Base-by-base conservation (phyloP, 257 asterid species). In the Solanum pennellii region DNA sequence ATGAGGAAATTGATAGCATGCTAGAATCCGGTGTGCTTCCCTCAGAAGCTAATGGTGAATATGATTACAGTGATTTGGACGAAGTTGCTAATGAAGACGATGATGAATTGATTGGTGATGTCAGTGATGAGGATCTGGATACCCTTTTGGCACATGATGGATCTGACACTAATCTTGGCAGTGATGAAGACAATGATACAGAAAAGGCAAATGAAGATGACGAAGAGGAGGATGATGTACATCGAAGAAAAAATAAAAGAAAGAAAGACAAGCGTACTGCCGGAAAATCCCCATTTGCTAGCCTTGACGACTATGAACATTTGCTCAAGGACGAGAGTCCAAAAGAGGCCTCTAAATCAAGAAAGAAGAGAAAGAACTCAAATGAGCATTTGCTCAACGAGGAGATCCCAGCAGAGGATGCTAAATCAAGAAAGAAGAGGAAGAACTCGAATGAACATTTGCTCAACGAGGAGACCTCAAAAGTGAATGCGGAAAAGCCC, bases 1-100 rank as follows among this genome's bases (percentile, higher is more conserved):
- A 91, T 12, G 98, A 92, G 85, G 96, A 93, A 90, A 91, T 95
- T 13, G 96, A 94, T 3, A 89, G 90, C 60, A 88, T 92, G 71
- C 72, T 92, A 90, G 98, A 95, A 80, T 87, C 94, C 6, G 74
- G 66, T 37, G 69, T 88, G 82, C 92, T 93, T 68, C 80, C 92
- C 18, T 75, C 89, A 14, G 92, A 86, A 83, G 88, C 87, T 8
- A 91, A 88, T 3, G 94, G 91, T 7, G 93, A 91, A 33, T 94
- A 94, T 35, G 94, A 97, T 86, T 95, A 95, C 11, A 95, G 94
- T 33, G 96, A 94, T 87, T 91, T 97, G 74, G 98, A 97, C 77
- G 89, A 91, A 31, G 82, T 92, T 44, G 96, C 68, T 23, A 73
- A 92, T 86, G 98, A 93, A 31, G 98, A 94, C 11, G 98, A 94